Evolutionary conservation across 306 rosid genomes (phyloP).

Genomic region (Rosa chinensis): DNA sequence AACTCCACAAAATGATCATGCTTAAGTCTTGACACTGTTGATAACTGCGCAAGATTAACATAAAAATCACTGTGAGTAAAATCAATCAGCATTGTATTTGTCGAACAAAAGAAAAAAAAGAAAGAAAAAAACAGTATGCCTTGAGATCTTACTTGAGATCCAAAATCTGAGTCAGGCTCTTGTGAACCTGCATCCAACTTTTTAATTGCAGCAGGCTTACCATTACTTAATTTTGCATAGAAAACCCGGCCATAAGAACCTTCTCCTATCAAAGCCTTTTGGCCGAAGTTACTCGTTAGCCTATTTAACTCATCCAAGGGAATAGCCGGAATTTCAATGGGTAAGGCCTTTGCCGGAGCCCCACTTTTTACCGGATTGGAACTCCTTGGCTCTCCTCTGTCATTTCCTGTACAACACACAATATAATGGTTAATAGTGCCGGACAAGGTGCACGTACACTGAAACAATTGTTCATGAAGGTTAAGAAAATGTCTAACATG

Average conservation of each 20-base stretch:
- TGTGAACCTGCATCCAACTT: conserved; percentile 68
- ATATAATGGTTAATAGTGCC: background rate
- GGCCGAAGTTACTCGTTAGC: conserved; percentile 69
- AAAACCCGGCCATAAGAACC: conserved; percentile 95
- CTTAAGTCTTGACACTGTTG: conserved; percentile 85
- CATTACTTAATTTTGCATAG: conserved; percentile 59
- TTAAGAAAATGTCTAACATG: conserved; percentile 1
- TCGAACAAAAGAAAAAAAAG: background rate
- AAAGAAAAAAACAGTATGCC: background rate
- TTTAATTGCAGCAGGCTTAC: conserved; percentile 79
- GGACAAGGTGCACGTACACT: background rate
- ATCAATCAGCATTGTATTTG: background rate
- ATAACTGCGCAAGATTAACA: conserved; percentile 54
- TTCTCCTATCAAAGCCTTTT: conserved; percentile 85
- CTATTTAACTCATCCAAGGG: conserved; percentile 73
- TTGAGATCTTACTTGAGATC: conserved; percentile 52
- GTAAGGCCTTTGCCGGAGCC: conserved; percentile 67
- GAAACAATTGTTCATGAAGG: background rate
- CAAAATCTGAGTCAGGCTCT: conserved; percentile 76
- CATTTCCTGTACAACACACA: conserved; percentile 42
- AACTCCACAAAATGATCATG: conserved; percentile 81
- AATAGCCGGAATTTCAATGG: conserved; percentile 74
- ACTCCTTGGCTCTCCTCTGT: conserved; percentile 84
- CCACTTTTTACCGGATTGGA: conserved; percentile 55
- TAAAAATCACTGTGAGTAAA: background rate